Evolutionary conservation across 208 protist species (phyloP), one percentile per base, ranked within the genome.

Genomic region (Trichomonas tenax): DNA sequence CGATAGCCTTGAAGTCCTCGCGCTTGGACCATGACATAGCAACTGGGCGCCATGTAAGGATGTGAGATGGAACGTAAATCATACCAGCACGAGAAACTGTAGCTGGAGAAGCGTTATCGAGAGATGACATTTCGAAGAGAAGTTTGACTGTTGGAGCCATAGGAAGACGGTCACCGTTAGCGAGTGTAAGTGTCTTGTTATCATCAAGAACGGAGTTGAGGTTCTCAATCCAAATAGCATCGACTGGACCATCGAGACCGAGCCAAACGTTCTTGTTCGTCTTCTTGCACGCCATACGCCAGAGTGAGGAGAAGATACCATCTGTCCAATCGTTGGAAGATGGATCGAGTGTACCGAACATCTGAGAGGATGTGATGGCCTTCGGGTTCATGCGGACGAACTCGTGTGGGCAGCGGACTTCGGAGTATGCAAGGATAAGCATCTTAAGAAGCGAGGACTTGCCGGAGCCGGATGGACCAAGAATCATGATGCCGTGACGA

Each of bases 141-240:
- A 98, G 98, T 97, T 99, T 99, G 97, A 99, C 98, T 82, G 98
- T 98, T 98, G 38, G 95, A 72, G 63, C 98, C 99, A 99, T 99
- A 96, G 98, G 98, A 97, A 99, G 98, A 82, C 99, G 98, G 96
- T 99, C 99, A 96, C 98, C 98, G 97, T 99, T 99, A 40, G 99
- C 98, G 14, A 99, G 97, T 36, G 99, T 99, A n/a, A 99, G 97
- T 96, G n/a, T n/a, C n/a, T n/a, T n/a, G n/a, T n/a, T n/a, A n/a
- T n/a, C n/a, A n/a, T n/a, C n/a, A n/a, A n/a, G 98, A 88, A 99
- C 99, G 2, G 99, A 99, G 97, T 99, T 99, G 26, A 99, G 97
- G 97, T 99, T 99, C 97, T 99, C 99, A 98, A 99, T 99, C 99
- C 98, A 99, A 97, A 99, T 99, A 45, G 99, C 98, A 97, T 99